Evolutionary conservation across 495 filamentous ascomycete species (phyloP).

Genomic region (Aspergillus ellipticus): DNA sequence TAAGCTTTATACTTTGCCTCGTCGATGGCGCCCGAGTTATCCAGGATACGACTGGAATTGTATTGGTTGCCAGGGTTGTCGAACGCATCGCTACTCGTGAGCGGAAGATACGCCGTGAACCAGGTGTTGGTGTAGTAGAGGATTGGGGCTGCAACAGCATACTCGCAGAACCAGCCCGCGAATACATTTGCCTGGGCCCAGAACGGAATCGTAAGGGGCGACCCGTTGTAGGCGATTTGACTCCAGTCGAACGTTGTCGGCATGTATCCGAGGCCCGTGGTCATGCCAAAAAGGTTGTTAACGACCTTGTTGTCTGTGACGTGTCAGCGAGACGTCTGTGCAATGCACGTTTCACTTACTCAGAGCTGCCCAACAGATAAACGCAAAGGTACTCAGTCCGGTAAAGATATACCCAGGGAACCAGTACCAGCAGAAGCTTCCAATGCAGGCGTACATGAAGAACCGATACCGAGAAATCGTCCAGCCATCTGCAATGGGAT

Average conservation of each 20-base stretch:
- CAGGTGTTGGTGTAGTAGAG: constrained; percentile 70
- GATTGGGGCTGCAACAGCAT: constrained; percentile 78
- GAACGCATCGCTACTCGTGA: constrained; percentile 67
- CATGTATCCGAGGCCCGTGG: constrained; percentile 80
- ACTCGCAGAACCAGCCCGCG: constrained; percentile 72
- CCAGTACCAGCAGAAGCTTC: constrained; percentile 70
- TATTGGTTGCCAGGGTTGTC: constrained; percentile 75
- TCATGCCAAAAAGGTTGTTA: constrained; percentile 65
- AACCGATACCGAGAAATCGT: constrained; percentile 75
- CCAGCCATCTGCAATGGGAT: constrained; percentile 79
- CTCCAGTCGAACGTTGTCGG: constrained; percentile 90
- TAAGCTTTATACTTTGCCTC: constrained; percentile 65
- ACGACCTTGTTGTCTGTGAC: constrained; percentile 26
- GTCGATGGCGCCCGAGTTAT: constrained; percentile 65
- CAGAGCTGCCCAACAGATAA: constrained; percentile 83
- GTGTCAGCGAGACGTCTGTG: not conserved
- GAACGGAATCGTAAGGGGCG: constrained; percentile 77
- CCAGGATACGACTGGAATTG: constrained; percentile 70
- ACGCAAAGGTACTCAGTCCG: constrained; percentile 84
- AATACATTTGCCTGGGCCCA: constrained; percentile 89
- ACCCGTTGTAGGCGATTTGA: constrained; percentile 85
- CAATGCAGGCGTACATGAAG: constrained; percentile 66
- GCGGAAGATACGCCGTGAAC: constrained; percentile 74
- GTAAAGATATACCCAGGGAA: constrained; percentile 79
- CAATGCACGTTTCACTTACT: constrained; percentile 50